Percentiles rank a stretch among this genome's conserved stretches.
These are phyloP conservation scores for Kazachstania africana DNA, from an alignment of 805 yeast genomes.

Conservation along the genomic window DNA sequence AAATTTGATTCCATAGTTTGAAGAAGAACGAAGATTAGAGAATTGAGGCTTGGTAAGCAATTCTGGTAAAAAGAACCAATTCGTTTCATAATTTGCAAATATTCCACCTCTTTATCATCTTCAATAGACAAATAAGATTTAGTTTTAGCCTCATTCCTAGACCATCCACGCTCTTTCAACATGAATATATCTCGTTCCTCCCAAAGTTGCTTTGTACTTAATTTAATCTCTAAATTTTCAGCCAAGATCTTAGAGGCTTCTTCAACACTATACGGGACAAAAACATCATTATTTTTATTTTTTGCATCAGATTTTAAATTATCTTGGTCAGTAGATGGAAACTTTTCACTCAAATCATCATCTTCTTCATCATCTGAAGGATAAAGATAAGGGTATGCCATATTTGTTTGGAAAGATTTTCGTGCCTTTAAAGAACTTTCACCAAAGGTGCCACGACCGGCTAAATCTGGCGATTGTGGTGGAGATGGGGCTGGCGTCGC, in stretches of 20 bases:
- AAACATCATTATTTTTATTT: conserved; percentile 7
- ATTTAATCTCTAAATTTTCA: conserved; percentile 50
- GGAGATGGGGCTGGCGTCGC: conserved; percentile 91
- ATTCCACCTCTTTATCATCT: conserved; percentile 16
- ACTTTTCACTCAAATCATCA: conserved; percentile 11
- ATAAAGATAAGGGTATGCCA: conserved; percentile 53
- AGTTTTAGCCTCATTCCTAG: conserved; percentile 12
- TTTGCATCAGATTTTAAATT: no score
- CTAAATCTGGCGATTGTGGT: conserved; percentile 36
- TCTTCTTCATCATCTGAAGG: conserved; percentile 35
- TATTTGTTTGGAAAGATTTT: conserved; percentile 52
- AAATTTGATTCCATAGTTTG: conserved; percentile 50
- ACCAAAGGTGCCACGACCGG: conserved; percentile 3
- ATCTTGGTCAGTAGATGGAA: background rate
- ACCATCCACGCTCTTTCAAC: conserved; percentile 64
- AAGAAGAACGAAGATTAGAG: conserved; percentile 51
- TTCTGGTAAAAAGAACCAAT: conserved; percentile 50
- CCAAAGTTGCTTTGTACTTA: conserved; percentile 62
- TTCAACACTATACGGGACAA: conserved; percentile 58
- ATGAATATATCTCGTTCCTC: conserved; percentile 58
- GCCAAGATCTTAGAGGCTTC: conserved; percentile 69
- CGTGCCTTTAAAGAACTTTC: conserved; percentile 32
- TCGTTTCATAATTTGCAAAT: conserved; percentile 30
- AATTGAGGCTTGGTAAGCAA: conserved; percentile 44
- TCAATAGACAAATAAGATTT: conserved; percentile 19